These are phyloP conservation scores for Talaromyces trachyspermus DNA, from an alignment of 495 filamentous ascomycete species.

Conservation along the genomic window DNA sequence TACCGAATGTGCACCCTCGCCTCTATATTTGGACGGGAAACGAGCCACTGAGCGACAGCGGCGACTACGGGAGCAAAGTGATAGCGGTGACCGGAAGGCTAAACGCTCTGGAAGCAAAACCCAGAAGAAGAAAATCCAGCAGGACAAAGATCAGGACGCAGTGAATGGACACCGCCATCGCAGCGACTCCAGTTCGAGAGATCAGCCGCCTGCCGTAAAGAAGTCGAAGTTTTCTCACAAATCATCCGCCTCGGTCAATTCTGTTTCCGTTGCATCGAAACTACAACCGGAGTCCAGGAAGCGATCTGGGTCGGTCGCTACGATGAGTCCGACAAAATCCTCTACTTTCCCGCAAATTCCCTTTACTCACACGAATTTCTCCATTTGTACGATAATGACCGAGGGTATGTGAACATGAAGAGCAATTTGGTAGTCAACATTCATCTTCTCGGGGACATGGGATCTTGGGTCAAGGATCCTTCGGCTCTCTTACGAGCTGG, in stretches of 20 bases:
- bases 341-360: slow-evolving; percentile 31
- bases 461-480: slow-evolving; percentile 64
- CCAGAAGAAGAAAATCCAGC: slow-evolving; percentile 75
- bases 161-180: slow-evolving; percentile 35
- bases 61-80: slow-evolving; percentile 52
- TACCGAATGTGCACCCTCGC: slow-evolving; percentile 74
- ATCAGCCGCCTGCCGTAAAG: slow-evolving; percentile 56
- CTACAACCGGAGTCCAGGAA: slow-evolving; percentile 43
- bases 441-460: slow-evolving; percentile 56
- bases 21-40: slow-evolving; percentile 61
- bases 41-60: slow-evolving; percentile 62
- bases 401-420: slow-evolving; percentile 43
- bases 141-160: slow-evolving; percentile 35
- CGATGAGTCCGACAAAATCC: slow-evolving; percentile 47
- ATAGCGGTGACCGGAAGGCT: slow-evolving; percentile 50
- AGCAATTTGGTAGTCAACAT: slow-evolving; percentile 59
- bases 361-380: slow-evolving; percentile 66
- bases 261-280: slow-evolving; percentile 34
- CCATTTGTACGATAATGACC: slow-evolving; percentile 57
- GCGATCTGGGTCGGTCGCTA: slow-evolving; percentile 35
- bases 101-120: slow-evolving; percentile 65
- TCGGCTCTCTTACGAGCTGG: slow-evolving; percentile 36
- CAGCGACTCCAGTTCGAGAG: slow-evolving; percentile 44
- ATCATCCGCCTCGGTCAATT: slow-evolving; percentile 59
- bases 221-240: slow-evolving; percentile 72